Evolutionary conservation across 1,284 basidiomycete genomes (phyloP), one percentile per base, ranked within the genome.

Genomic region (Rhodofomes roseus): DNA sequence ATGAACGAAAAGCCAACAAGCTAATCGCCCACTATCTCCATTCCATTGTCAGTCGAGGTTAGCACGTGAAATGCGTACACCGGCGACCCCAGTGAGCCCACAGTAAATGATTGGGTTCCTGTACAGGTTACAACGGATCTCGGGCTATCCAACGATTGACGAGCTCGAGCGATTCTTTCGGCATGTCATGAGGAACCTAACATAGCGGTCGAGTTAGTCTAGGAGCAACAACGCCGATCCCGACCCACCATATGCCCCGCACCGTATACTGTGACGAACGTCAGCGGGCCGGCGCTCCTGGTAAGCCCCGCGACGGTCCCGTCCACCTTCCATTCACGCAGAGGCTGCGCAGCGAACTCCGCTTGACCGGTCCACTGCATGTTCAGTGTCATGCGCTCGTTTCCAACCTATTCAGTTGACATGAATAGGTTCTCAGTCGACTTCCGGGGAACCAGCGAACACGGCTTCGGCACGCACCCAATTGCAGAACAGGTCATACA

Each of bases 401-500:
- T 91, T 1, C 84, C 88, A 20, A 71, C 56, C 61, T 62, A 40
- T 14, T 12, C 4, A 5, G 11, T 4, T 34, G n/a, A n/a, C n/a
- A n/a, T n/a, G n/a, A n/a, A n/a, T n/a, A n/a, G 16, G 51, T 18
- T 40, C 31, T 34, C 31, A 11, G 11, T 34, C 5, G 31, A 34
- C 31, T 34, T 5, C 31, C n/a, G n/a, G n/a, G n/a, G 11, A 25
- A n/a, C 25, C 11, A 6, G 23, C 50, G 37, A 18, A 27, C 34
- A 48, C n/a, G 14, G 27, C 2, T 16, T 2, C 16, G 9, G 23
- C 9, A 41, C 66, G 36, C 48, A 91, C 74, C 80, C 86, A 87
- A 72, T 91, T 92, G 69, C 89, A 91, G 62, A 89, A 85, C 77
- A 81, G 89, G 70, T 92, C 90, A 58, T 84, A 82, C 2, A 78